Base-by-base conservation (phyloP, 176 grass and related monocot genomes). In the Cenchrus purpureus region DNA sequence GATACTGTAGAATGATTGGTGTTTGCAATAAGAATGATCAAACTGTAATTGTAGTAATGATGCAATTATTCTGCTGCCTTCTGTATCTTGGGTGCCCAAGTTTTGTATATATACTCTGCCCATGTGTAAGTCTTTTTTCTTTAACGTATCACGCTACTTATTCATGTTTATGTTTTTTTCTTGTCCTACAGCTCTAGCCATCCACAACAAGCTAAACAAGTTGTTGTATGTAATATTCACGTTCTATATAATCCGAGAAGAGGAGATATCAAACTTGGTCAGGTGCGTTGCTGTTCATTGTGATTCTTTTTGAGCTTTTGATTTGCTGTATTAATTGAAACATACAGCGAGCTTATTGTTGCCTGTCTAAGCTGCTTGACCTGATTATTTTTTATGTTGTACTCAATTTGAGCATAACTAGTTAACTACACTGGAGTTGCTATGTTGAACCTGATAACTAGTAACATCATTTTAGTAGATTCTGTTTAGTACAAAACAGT, bases 221-320 rank as follows among this genome's bases (percentile, higher is more conserved):
- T 98, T 80, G 88, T 95, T 81, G 44, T 95, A 51, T 98, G 96
- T 86, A 98, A 98, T 56, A 95, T 90, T 76, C 93, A 95, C 82
- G 88, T 95, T 86, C 93, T 98, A 79, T 98, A 92, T 85, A 98
- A 98, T 86, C 96, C 93, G 59, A 98, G 94, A 70, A 95, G 96
- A 87, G 96, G 96, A 68, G 96, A 94, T 25, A 95, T 98, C 54
- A 98, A 98, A 84, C 89, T 98, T 63, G 96, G 93, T 74, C 96
- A 98, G 91, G 93, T 95, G 91, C 79, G 31, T 78, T 70, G 43
- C 10, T 79, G 59, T 57, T 73, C 45, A 10, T 4, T 60, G 19
- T 90, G 88, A 14, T 65, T 58, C 10, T 49, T 86, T 54, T 40
- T 65, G 4, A 76, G 16, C 46, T 44, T 65, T 75, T 89, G 6